Evolutionary conservation across 2,329 filamentous ascomycete genomes (phyloP).

Genomic region (Bipolaris gigantea): DNA sequence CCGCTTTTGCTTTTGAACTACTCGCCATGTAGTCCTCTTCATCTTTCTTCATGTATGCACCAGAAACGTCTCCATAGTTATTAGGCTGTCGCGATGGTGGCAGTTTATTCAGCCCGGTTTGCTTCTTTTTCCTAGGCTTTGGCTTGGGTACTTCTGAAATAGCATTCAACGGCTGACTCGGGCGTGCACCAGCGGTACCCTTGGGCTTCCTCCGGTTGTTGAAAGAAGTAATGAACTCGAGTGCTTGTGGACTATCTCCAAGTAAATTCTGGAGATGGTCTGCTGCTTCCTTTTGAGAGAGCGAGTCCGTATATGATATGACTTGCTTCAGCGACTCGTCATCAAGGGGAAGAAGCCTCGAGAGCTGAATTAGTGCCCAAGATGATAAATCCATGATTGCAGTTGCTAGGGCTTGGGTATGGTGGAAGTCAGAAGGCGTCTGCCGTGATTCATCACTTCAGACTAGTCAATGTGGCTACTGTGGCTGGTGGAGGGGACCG

Average conservation of each 20-base stretch:
- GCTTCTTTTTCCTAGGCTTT: slow-evolving; percentile 48
- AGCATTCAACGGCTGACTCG: slow-evolving; percentile 22
- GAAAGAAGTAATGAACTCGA: slow-evolving; percentile 73
- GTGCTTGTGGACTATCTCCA: slow-evolving; percentile 75
- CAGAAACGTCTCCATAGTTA: slow-evolving; percentile 64
- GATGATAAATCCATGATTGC: slow-evolving; percentile 46
- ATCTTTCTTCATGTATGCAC: slow-evolving; percentile 75
- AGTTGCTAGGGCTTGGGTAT: slow-evolving; percentile 3
- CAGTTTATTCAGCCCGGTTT: slow-evolving; percentile 44
- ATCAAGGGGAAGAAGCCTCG: slow-evolving; percentile 79
- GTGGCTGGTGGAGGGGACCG: slow-evolving; percentile 18
- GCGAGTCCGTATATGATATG: slow-evolving; percentile 74
- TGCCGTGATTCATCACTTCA: slow-evolving; percentile 25
- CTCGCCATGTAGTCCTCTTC: slow-evolving; percentile 72
- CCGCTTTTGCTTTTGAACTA: slow-evolving; percentile 41
- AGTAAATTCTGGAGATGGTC: slow-evolving; percentile 87
- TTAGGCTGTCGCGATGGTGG: slow-evolving; percentile 53
- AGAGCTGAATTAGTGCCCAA: slow-evolving; percentile 72
- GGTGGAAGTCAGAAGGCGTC: slow-evolving; percentile 3
- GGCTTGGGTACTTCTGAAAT: slow-evolving; percentile 38
- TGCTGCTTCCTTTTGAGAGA: slow-evolving; percentile 76
- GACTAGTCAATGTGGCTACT: slow-evolving; percentile 21
- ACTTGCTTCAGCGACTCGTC: slow-evolving; percentile 83
- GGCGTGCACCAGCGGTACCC: slow-evolving; percentile 22
- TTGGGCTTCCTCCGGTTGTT: slow-evolving; percentile 64